Base-by-base conservation (phyloP, 345 rosid species). In the Eucalyptus camaldulensis region DNA sequence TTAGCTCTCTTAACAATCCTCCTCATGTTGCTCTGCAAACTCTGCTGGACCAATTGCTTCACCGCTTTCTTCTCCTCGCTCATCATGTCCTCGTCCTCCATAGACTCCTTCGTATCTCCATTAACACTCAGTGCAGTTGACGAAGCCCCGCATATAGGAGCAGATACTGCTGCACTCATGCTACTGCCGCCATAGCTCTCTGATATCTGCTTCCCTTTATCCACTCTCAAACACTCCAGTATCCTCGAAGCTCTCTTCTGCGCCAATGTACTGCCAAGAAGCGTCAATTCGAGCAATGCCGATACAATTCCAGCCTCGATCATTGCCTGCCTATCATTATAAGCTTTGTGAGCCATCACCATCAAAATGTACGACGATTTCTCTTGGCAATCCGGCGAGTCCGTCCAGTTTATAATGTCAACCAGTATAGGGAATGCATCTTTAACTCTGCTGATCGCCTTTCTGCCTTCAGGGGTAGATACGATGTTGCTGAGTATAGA, bases 241-340 rank as follows among this genome's bases (percentile, higher is more conserved):
- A 98, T 95, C 95, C 99, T 96, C 8, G 98, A 96, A 31, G 99
- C 99, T 93, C 99, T 93, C 91, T 98, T 98, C 91, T 98, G 99
- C 3, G 99, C 94, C 92, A 98, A 93, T 53, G 98, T 93, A 88
- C 97, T 98, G 62, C 99, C 99, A 88, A 98, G 88, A 65, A 98
- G 98, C 1, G 98, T 96, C 91, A 98, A 91, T 80, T 98, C 99
- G 3, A 98, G 99, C 93, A 97, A 93, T 2, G 98, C 90, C 1
- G 98, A 97, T 49, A 92, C 95, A 58, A 98, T 90, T 54, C 99
- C 99, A 1, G 98, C 99, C 53, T 98, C 99, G 2, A 96, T 93
- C 99, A 98, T 98, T 87, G 96, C 95, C 88, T 96, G 98, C 91
- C 99, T 90, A 89, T 97, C 97, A 53, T 96, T 94, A 49, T 98